Conservation (phyloP, 306 rosid species). For the Cercis canadensis region DNA sequence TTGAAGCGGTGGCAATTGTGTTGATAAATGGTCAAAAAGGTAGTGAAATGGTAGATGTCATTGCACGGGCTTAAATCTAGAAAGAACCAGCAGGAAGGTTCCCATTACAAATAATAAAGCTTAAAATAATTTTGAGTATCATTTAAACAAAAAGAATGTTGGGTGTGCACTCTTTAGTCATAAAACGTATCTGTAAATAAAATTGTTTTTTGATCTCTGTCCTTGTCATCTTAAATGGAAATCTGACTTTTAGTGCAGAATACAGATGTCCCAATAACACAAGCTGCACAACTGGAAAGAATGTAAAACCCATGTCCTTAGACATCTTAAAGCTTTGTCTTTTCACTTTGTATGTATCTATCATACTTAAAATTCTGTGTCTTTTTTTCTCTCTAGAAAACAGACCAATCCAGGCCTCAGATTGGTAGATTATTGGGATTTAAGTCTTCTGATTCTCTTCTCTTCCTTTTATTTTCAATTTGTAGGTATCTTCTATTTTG, state of each 20-base stretch:
- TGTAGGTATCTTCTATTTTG: conserved; percentile 17
- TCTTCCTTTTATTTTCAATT: no score
- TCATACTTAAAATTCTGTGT: conserved; percentile 21
- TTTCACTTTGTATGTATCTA: conserved; percentile 44
- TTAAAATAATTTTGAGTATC: conserved; percentile 35
- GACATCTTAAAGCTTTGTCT: conserved; percentile 39
- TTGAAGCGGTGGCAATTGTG: conserved; percentile 29
- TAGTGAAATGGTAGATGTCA: conserved; percentile 44
- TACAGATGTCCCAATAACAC: conserved; percentile 51
- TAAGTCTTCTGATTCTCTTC: no score
- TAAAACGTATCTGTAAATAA: conserved; percentile 41
- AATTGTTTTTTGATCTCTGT: neutral
- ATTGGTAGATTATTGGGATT: neutral
- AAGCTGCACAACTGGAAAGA: conserved; percentile 49
- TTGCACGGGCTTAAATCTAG: conserved; percentile 41
- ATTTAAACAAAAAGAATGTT: conserved; percentile 49
- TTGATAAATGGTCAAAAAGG: no score
- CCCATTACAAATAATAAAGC: conserved; percentile 37
- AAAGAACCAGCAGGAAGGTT: conserved; percentile 55
- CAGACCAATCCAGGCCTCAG: conserved; percentile 33
- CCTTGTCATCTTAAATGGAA: conserved; percentile 46
- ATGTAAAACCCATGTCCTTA: conserved; percentile 43
- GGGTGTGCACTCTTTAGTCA: conserved; percentile 48
- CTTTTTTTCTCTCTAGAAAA: conserved; percentile 40
- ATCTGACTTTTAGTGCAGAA: conserved; percentile 55